phyloP scores from a whole-genome alignment of 179 eudicot genomes.

The Silene vulgaris region DNA sequence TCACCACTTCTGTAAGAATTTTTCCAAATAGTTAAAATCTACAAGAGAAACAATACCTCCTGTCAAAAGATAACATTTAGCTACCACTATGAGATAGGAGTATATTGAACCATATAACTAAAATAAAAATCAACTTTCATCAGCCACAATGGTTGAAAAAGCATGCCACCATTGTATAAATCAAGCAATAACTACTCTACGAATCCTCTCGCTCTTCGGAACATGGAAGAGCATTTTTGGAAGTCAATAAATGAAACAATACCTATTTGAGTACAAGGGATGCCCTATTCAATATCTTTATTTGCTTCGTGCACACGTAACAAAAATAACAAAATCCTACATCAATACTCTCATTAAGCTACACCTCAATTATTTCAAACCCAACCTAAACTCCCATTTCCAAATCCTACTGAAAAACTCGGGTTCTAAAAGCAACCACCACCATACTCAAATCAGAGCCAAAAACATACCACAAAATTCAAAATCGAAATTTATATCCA shows the following conservation, averaged over 20 bases:
- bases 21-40: conserved; percentile 91
- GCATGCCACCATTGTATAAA: background rate
- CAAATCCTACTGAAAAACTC: background rate
- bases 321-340: background rate
- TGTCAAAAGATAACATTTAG: conserved; percentile 22
- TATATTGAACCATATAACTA: background rate
- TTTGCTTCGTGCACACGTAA: background rate
- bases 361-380: background rate
- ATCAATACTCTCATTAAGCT: background rate
- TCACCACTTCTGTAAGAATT: conserved; percentile 75
- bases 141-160: background rate
- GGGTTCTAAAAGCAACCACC: background rate
- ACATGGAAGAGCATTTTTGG: background rate
- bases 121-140: background rate
- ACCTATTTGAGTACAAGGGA: background rate
- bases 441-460: background rate
- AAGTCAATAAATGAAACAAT: background rate
- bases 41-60: conserved; percentile 19
- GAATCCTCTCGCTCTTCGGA: background rate
- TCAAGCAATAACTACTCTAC: background rate
- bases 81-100: background rate
- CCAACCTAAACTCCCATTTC: background rate
- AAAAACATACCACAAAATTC: background rate
- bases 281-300: background rate
- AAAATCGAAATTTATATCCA: background rate